Evolutionary conservation across 1,139 yeast genomes (phyloP).

Genomic region (Citeromyces hawaiiensis): DNA sequence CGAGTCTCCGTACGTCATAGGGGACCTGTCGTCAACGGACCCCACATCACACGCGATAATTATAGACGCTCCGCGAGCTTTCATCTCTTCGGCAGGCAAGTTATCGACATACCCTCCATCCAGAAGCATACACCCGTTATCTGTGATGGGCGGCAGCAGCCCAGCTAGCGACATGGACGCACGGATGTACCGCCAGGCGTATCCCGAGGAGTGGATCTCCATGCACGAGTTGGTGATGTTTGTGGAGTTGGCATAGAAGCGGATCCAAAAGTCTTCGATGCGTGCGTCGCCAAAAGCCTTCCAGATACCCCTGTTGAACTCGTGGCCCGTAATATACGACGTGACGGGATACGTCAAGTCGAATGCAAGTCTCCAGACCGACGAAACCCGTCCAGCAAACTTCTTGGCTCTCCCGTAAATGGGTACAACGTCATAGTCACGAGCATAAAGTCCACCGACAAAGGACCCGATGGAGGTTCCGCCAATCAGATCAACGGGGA

Average conservation of each 20-base stretch:
- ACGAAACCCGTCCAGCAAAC: constrained; percentile 71
- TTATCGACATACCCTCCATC: constrained; percentile 97
- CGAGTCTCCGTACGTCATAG: constrained; percentile 88
- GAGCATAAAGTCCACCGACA: constrained; percentile 90
- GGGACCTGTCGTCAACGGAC: constrained; percentile 82
- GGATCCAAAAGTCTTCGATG: constrained; percentile 93
- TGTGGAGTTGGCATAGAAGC: constrained; percentile 84
- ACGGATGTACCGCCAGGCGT: constrained; percentile 89
- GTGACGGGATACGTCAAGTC: constrained; percentile 91
- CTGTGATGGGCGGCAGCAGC: constrained; percentile 76
- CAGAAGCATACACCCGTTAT: constrained; percentile 81
- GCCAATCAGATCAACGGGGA: constrained; percentile 88
- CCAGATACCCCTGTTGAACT: constrained; percentile 94
- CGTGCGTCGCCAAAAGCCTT: constrained; percentile 85
- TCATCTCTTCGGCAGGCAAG: constrained; percentile 86
- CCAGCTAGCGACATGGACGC: constrained; percentile 98
- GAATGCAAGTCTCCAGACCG: constrained; percentile 71
- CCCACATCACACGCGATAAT: constrained; percentile 98
- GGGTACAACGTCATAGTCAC: constrained; percentile 82
- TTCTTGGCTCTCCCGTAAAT: constrained; percentile 83
- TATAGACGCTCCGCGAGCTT: constrained; percentile 71
- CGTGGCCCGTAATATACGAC: constrained; percentile 93
- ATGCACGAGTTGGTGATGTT: constrained; percentile 89
- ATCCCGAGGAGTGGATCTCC: constrained; percentile 88
- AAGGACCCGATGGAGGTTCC: constrained; percentile 96